Evolutionary conservation across 2,329 filamentous ascomycete species (phyloP), one percentile per base, ranked within the genome.

Genomic region (Fusarium sp.): DNA sequence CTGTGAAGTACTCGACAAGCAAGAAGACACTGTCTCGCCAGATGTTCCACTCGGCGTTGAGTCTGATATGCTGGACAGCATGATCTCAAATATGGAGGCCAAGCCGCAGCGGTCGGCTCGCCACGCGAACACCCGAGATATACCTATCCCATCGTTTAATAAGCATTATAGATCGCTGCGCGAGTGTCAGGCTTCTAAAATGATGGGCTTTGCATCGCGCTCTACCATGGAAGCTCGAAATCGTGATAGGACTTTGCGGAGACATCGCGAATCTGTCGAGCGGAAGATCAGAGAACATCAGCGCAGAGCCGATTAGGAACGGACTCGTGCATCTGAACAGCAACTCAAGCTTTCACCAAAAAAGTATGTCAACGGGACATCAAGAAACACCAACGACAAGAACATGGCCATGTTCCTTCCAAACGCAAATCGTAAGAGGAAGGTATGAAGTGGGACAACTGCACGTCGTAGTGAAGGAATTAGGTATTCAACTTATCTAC

Each of bases 51-150:
- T 48, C 5, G 63, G 66, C 21, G 41, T 69, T 28, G 13, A 43
- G 11, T 46, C 53, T 11, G 32, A 62, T 7, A 67, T 74, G 16
- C 46, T 72, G 25, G 69, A 59, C 7, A 32, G 12, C 42, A 80
- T 81, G 75, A 62, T 81, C 13, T 50, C 42, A 40, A 78, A 75
- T 59, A 77, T 81, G 74, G 69, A 75, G 30, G 72, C 71, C 20
- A 32, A 41, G 14, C 64, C 69, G 11, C 58, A 10, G 23, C 18
- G 13, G 23, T 16, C 12, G 7, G 13, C 21, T 27, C 34, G 34
- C 10, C 34, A 41, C 34, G 9, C 9, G 12, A 34, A 42, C 49
- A 51, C 34, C 25, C 4, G 9, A 41, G 13, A 53, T 9, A 57
- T 76, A 13, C 69, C 71, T 2, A 21, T 28, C 25, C 73, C 73